phyloP scores from a whole-genome alignment of 2,329 filamentous ascomycete genomes.

The Aurifilum marmelostoma region DNA sequence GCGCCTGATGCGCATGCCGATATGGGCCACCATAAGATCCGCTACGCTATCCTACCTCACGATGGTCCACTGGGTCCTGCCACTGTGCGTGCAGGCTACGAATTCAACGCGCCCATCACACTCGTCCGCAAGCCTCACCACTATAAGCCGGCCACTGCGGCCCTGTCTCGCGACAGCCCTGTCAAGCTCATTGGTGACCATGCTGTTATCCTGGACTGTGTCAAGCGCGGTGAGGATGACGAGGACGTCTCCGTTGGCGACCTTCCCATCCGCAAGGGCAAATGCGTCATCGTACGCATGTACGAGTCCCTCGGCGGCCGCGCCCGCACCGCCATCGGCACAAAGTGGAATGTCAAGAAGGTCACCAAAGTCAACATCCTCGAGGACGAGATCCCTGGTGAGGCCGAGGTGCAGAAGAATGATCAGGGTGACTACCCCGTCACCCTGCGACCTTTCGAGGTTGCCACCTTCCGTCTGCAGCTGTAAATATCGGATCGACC shows the following conservation, averaged over 20 bases:
- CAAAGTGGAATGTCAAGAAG: conserved; percentile 71
- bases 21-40: conserved; percentile 86
- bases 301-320: conserved; percentile 89
- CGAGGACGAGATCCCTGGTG: conserved; percentile 65
- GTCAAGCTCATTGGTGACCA: conserved; percentile 69
- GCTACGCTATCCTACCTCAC: conserved; percentile 91
- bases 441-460: conserved; percentile 78
- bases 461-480: conserved; percentile 75
- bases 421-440: conserved; percentile 59
- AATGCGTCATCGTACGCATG: conserved; percentile 80
- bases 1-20: conserved; percentile 92
- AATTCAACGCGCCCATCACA: conserved; percentile 84
- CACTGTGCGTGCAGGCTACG: conserved; percentile 82
- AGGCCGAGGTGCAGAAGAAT: conserved; percentile 67
- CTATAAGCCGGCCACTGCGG: conserved; percentile 23
- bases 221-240: conserved; percentile 93
- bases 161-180: conserved; percentile 43
- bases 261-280: conserved; percentile 68
- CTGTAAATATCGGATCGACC: conserved; percentile 40
- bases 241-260: conserved; percentile 69
- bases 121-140: conserved; percentile 48
- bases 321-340: conserved; percentile 70
- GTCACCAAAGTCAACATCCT: conserved; percentile 84
- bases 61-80: conserved; percentile 68
- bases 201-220: conserved; percentile 79